A percentile compares a stretch with the other conserved stretches of the same genome.
phyloP scores from a whole-genome alignment of 768 basidiomycete genomes.

The Clitopilus hobsonii region DNA sequence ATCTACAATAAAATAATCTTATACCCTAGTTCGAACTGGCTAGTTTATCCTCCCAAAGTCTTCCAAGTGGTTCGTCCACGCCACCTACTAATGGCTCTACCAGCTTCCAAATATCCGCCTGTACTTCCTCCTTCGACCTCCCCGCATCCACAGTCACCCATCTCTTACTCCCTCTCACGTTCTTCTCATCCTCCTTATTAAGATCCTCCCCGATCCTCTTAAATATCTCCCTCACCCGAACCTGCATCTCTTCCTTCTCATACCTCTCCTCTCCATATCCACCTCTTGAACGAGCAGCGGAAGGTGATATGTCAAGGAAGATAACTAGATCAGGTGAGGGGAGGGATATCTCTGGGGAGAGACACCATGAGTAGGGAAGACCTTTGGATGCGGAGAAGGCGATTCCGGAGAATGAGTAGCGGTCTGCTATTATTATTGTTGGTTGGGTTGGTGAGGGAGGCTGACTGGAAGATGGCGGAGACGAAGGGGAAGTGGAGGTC shows the following conservation, averaged over 20 bases:
- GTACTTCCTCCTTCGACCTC: slow-evolving; percentile 40
- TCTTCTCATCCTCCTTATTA: slow-evolving; percentile 29
- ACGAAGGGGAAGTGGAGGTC: not conserved
- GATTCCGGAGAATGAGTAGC: slow-evolving; percentile 95
- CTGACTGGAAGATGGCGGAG: not conserved
- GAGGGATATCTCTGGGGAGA: slow-evolving; percentile 78
- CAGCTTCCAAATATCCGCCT: slow-evolving; percentile 48
- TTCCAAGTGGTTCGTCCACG: slow-evolving; percentile 35
- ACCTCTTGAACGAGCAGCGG: slow-evolving; percentile 60
- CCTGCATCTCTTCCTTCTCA: slow-evolving; percentile 76
- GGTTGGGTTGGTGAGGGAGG: slow-evolving; percentile 53
- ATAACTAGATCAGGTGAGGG: slow-evolving; percentile 86
- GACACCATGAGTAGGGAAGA: slow-evolving; percentile 80
- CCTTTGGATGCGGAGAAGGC: slow-evolving; percentile 78
- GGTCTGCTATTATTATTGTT: slow-evolving; percentile 78
- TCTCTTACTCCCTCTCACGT: slow-evolving; percentile 45
- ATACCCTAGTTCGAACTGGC: too few relatives aligned
- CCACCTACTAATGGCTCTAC: slow-evolving; percentile 40
- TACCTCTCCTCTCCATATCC: slow-evolving; percentile 88
- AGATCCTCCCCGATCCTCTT: slow-evolving; percentile 52
- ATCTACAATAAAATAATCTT: too few relatives aligned
- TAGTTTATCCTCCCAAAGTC: slow-evolving; percentile 41
- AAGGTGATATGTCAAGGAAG: slow-evolving; percentile 80
- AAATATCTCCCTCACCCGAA: slow-evolving; percentile 58
- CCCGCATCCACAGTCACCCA: slow-evolving; percentile 55